phyloP scores from a whole-genome alignment of 768 basidiomycete species.

The Cystofilobasidium bisporidii region DNA sequence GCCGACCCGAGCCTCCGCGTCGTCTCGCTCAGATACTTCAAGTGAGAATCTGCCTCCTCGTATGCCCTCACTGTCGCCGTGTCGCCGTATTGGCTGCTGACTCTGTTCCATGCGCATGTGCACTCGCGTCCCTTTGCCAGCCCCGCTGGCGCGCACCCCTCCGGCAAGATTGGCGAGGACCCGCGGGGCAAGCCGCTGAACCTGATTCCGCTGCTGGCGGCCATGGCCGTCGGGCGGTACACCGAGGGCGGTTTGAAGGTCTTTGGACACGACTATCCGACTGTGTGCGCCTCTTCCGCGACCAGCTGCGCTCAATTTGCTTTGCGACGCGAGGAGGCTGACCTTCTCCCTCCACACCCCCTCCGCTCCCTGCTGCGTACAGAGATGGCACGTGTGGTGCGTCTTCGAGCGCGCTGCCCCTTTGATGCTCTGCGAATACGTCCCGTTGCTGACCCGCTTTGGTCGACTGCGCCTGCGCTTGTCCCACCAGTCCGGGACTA shows the following conservation, averaged over 20 bases:
- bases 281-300: slow-evolving; percentile 50
- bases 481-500: slow-evolving; percentile 34
- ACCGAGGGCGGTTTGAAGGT: slow-evolving; percentile 60
- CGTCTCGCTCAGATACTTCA: slow-evolving; percentile 92
- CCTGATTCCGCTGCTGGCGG: slow-evolving; percentile 80
- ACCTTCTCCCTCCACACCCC: not conserved
- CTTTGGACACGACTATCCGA: slow-evolving; percentile 96
- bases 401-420: too few relatives aligned
- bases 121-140: slow-evolving; percentile 42
- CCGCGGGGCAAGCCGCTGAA: slow-evolving; percentile 93
- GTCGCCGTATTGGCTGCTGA: slow-evolving; percentile 10
- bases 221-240: slow-evolving; percentile 86
- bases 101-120: not conserved
- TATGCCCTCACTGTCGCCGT: not conserved
- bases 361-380: not conserved
- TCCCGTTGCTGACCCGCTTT: too few relatives aligned
- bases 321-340: too few relatives aligned
- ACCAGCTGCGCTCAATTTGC: not conserved
- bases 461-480: too few relatives aligned
- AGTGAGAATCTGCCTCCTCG: slow-evolving; percentile 42
- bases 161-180: slow-evolving; percentile 89
- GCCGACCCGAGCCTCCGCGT: slow-evolving; percentile 54
- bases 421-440: too few relatives aligned
- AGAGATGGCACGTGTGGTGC: slow-evolving; percentile 23
- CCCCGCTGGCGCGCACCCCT: slow-evolving; percentile 96